These are phyloP conservation scores for Raddia distichophylla DNA, from an alignment of 176 grass and related monocot species.

Conservation along the genomic window DNA sequence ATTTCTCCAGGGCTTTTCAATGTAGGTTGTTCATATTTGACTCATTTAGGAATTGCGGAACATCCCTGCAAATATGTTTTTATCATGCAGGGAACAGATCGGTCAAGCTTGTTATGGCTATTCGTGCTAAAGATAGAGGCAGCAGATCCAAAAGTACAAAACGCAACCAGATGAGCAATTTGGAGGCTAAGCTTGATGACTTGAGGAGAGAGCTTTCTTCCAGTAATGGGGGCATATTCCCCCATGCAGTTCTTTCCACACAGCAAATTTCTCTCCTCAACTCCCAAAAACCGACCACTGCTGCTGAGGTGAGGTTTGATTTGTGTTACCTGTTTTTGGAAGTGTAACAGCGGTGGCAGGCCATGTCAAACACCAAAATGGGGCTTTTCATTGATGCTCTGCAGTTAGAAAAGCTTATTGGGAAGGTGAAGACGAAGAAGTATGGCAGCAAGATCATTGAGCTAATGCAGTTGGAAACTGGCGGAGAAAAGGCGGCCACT, in stretches of 20 bases:
- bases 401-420: constrained; percentile 82
- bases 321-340: constrained; percentile 7
- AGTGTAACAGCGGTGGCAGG: not conserved
- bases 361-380: constrained; percentile 25
- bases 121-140: constrained; percentile 32
- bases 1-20: not conserved
- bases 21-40: constrained; percentile 4
- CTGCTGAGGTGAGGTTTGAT: constrained; percentile 55
- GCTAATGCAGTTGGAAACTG: constrained; percentile 43
- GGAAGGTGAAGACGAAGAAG: constrained; percentile 82
- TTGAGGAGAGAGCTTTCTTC: constrained; percentile 67
- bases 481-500: not conserved
- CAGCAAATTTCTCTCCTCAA: constrained; percentile 69
- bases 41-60: constrained; percentile 10
- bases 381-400: constrained; percentile 25
- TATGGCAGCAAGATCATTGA: constrained; percentile 70
- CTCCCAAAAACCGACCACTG: constrained; percentile 62
- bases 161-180: constrained; percentile 42
- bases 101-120: constrained; percentile 60
- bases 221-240: constrained; percentile 57
- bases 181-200: constrained; percentile 81
- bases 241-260: constrained; percentile 75
- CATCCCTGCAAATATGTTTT: constrained; percentile 21
- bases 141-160: constrained; percentile 54
- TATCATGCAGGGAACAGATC: constrained; percentile 58